These are phyloP conservation scores for Geotrichum candidum DNA, from an alignment of 1,139 yeast species.

Conservation along the genomic window DNA sequence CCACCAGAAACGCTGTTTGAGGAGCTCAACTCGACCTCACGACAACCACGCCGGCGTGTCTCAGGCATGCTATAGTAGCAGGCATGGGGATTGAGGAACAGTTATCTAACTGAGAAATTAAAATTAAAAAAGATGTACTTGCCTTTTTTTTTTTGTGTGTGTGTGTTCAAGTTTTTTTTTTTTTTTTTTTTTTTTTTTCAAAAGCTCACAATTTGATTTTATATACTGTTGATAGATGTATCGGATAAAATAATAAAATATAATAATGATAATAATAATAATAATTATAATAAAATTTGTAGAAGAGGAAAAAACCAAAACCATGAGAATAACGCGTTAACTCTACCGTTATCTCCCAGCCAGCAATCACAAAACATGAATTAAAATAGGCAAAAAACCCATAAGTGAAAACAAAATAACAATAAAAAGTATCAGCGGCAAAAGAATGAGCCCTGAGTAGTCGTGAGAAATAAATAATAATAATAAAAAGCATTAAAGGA, in stretches of 20 bases:
- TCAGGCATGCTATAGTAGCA: conserved; percentile 3
- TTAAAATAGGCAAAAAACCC: not conserved
- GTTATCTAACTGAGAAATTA: not conserved
- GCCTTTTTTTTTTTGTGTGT: not conserved
- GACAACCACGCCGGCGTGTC: conserved; percentile 2
- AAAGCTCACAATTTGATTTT: not conserved
- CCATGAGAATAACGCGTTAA: not conserved
- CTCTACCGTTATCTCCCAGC: not conserved
- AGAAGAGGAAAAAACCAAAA: no score
- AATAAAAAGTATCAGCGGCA: not conserved
- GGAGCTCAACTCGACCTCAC: conserved; percentile 39
- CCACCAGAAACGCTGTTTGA: conserved; percentile 58
- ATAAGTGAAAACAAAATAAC: not conserved
- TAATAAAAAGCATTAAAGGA: not conserved
- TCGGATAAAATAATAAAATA: not conserved
- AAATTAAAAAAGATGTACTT: not conserved
- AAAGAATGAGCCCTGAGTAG: not conserved
- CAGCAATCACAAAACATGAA: not conserved
- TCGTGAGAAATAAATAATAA: not conserved
- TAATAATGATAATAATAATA: no score
- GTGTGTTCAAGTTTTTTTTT: not conserved
- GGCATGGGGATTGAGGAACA: not conserved
- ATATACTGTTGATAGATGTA: not conserved
- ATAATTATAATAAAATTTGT: no score
- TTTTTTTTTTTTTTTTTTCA: no score